Conservation (phyloP, 2,329 filamentous ascomycete species). For the Alternaria ethzedia region DNA sequence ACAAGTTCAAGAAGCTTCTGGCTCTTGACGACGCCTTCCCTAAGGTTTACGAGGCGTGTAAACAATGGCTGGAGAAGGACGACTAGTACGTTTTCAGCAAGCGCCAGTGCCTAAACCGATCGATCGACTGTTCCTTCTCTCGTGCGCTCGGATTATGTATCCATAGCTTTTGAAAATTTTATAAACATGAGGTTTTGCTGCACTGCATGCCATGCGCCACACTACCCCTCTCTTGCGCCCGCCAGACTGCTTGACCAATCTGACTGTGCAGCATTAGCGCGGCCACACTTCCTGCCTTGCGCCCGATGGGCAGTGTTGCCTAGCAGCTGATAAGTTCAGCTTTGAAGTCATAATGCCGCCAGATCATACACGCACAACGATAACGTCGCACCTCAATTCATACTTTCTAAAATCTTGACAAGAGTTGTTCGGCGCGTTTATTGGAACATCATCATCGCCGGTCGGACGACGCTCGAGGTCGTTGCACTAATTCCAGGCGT, state of each 20-base stretch:
- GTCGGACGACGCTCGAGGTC: not conserved
- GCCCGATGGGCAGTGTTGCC: not conserved
- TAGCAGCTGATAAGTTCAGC: not conserved
- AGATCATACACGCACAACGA: not conserved
- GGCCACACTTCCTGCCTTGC: not conserved
- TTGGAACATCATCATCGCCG: not conserved
- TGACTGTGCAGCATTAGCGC: not conserved
- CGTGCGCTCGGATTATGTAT: too few species aligned
- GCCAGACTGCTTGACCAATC: not conserved
- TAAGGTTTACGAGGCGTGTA: conserved; percentile 49
- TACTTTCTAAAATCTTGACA: not conserved
- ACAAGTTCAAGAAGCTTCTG: conserved; percentile 49
- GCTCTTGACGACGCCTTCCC: conserved; percentile 48
- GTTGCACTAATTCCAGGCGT: not conserved
- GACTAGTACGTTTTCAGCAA: conserved; percentile 22
- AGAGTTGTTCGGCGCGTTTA: not conserved
- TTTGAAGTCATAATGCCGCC: not conserved
- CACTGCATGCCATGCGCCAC: not conserved
- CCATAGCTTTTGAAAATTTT: too few species aligned
- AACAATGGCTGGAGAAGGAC: conserved; percentile 50
- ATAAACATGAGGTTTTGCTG: too few species aligned
- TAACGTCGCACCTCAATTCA: not conserved
- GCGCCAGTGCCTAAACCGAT: not conserved
- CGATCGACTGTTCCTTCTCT: not conserved
- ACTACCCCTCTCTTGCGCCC: not conserved